Percentiles rank a stretch among this genome's conserved stretches.
These are phyloP conservation scores for Leccinum fibrillosum DNA, from an alignment of 768 basidiomycete genomes.

Conservation along the genomic window DNA sequence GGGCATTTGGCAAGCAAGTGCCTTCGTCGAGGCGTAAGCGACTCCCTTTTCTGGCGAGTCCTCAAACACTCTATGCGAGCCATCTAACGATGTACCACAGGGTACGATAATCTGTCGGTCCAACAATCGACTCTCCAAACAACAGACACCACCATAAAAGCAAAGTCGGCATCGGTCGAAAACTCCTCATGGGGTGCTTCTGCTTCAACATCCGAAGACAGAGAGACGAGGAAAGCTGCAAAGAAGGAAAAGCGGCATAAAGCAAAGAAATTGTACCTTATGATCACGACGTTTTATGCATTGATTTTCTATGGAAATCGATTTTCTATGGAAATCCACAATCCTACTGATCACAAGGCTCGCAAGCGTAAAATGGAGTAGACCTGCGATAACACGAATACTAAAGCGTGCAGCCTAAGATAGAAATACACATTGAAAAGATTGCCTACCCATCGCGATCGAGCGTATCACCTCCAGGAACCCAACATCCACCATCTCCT, in stretches of 20 bases:
- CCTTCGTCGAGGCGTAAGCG: constrained; percentile 45
- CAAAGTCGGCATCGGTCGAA: constrained; percentile 1
- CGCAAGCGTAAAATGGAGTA: too few species aligned
- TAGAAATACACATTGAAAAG: background rate
- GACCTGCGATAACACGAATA: too few species aligned
- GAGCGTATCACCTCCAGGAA: constrained; percentile 50
- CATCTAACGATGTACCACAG: constrained; percentile 16
- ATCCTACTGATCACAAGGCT: too few species aligned
- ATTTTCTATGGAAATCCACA: too few species aligned
- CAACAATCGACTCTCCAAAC: background rate
- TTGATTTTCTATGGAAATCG: too few species aligned
- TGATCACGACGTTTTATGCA: too few species aligned
- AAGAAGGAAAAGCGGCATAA: too few species aligned
- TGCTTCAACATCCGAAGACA: too few species aligned
- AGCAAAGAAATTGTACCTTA: too few species aligned
- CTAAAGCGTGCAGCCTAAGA: too few species aligned
- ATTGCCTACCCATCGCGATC: constrained; percentile 50
- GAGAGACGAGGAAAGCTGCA: too few species aligned
- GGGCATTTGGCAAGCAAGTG: constrained; percentile 29
- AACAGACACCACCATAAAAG: constrained; percentile 9
- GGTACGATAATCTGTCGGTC: constrained; percentile 25
- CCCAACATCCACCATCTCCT: constrained; percentile 34
- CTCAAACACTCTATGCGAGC: background rate
- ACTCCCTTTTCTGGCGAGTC: constrained; percentile 55
- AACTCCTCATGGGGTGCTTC: constrained; percentile 8